Percentiles rank a stretch among this genome's conserved stretches.
These are phyloP conservation scores for Metschnikowia lochheadii DNA, from an alignment of 805 yeast species.

Conservation along the genomic window DNA sequence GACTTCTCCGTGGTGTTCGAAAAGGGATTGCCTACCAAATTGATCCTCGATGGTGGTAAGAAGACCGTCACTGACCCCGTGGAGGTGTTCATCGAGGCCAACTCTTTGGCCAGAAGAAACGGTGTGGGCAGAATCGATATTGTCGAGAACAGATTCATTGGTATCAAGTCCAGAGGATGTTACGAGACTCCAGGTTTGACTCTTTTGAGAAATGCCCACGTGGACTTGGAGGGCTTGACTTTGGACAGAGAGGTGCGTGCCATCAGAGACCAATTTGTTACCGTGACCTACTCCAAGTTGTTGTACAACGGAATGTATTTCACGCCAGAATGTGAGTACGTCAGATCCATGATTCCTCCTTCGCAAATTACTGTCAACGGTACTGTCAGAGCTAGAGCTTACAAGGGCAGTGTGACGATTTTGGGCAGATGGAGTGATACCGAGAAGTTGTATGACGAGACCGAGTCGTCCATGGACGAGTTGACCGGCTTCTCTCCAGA, in stretches of 20 bases:
- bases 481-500: conserved; percentile 96
- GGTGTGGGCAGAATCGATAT: conserved; percentile 99
- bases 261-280: conserved; percentile 92
- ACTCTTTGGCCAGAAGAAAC: conserved; percentile 94
- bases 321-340: conserved; percentile 97
- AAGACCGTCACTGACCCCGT: conserved; percentile 76
- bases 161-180: conserved; percentile 98
- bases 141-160: conserved; percentile 98
- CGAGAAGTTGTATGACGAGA: conserved; percentile 95
- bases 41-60: conserved; percentile 61
- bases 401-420: conserved; percentile 82
- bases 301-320: conserved; percentile 97
- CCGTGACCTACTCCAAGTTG: conserved; percentile 83
- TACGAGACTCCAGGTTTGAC: conserved; percentile 99
- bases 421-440: conserved; percentile 94
- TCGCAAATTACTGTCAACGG: conserved; percentile 96
- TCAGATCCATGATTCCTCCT: conserved; percentile 89
- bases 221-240: conserved; percentile 95
- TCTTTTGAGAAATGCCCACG: conserved; percentile 86
- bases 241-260: conserved; percentile 97
- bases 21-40: conserved; percentile 84
- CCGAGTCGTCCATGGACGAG: conserved; percentile 99
- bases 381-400: conserved; percentile 86
- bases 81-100: conserved; percentile 88
- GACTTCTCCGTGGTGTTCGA: conserved; percentile 76